These are phyloP conservation scores for Blastobotrys terrestris DNA, from an alignment of 805 yeast species.

Conservation along the genomic window DNA sequence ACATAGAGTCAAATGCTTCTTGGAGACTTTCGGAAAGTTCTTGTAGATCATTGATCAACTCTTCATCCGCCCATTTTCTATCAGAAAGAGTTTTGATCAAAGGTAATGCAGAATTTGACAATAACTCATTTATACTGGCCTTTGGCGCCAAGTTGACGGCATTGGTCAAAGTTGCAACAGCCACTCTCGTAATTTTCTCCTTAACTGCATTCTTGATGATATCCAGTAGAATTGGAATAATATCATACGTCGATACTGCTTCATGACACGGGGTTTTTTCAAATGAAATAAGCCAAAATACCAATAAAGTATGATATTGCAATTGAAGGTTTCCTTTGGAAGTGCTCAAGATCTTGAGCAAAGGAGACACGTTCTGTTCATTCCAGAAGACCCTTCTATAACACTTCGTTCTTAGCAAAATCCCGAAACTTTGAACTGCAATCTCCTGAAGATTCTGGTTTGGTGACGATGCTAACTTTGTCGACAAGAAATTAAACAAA, in stretches of 20 bases:
- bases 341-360: constrained; percentile 42
- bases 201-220: constrained; percentile 78
- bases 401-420: constrained; percentile 45
- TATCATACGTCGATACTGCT: constrained; percentile 45
- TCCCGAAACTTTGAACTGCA: constrained; percentile 59
- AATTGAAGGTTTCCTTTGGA: constrained; percentile 61
- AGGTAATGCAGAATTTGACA: constrained; percentile 70
- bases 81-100: constrained; percentile 64
- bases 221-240: constrained; percentile 41
- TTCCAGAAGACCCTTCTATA: constrained; percentile 51
- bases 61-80: constrained; percentile 93
- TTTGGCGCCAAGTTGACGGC: constrained; percentile 29
- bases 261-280: constrained; percentile 45
- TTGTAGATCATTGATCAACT: constrained; percentile 66
- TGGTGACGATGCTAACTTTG: constrained; percentile 31
- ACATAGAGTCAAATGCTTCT: constrained; percentile 67
- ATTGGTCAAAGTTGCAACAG: constrained; percentile 60
- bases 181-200: constrained; percentile 81
- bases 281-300: constrained; percentile 83
- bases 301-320: constrained; percentile 71
- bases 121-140: constrained; percentile 54
- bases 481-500: constrained; percentile 30
- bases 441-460: constrained; percentile 52
- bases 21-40: constrained; percentile 54
- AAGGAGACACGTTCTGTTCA: constrained; percentile 40